Conservation (phyloP, 83 land plant species). For the Diphasiastrum complanatum region DNA sequence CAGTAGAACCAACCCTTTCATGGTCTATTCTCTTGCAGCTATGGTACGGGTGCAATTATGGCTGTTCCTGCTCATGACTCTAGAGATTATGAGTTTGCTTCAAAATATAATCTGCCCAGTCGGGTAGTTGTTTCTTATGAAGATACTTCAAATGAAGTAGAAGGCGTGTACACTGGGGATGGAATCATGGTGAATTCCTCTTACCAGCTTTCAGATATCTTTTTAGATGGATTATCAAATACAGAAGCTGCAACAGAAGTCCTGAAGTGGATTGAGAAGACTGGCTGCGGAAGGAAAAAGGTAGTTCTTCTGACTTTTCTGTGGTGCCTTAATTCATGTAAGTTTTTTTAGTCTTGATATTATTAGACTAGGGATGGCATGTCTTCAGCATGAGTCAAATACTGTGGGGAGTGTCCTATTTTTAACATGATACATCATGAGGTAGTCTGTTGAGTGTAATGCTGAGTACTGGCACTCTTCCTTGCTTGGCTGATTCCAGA, state of each 20-base stretch:
- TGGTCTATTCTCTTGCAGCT: too few species aligned
- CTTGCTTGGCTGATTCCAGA: too few species aligned
- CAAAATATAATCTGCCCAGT: constrained; percentile 59
- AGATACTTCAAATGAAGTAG: constrained; percentile 26
- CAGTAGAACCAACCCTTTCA: too few species aligned
- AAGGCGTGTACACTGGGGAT: constrained; percentile 57
- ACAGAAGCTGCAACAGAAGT: constrained; percentile 62
- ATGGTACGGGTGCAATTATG: constrained; percentile 98
- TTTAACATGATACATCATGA: too few species aligned
- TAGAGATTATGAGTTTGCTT: constrained; percentile 82
- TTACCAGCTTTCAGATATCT: constrained; percentile 40
- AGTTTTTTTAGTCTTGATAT: too few species aligned
- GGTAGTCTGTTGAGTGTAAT: too few species aligned
- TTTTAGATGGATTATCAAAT: constrained; percentile 62
- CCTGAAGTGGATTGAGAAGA: constrained; percentile 64
- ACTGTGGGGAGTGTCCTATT: too few species aligned
- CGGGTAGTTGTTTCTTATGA: constrained; percentile 44
- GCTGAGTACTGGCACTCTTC: too few species aligned
- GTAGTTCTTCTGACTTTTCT: constrained; percentile 23
- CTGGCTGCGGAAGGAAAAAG: constrained; percentile 66
- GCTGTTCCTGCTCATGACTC: constrained; percentile 95
- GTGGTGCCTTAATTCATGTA: background rate
- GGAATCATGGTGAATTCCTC: constrained; percentile 64
- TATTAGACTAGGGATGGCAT: too few species aligned
- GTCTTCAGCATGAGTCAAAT: too few species aligned